Percentiles rank a stretch among this genome's conserved stretches.
These are phyloP conservation scores for Punica granatum DNA, from an alignment of 345 rosid genomes.

Conservation along the genomic window DNA sequence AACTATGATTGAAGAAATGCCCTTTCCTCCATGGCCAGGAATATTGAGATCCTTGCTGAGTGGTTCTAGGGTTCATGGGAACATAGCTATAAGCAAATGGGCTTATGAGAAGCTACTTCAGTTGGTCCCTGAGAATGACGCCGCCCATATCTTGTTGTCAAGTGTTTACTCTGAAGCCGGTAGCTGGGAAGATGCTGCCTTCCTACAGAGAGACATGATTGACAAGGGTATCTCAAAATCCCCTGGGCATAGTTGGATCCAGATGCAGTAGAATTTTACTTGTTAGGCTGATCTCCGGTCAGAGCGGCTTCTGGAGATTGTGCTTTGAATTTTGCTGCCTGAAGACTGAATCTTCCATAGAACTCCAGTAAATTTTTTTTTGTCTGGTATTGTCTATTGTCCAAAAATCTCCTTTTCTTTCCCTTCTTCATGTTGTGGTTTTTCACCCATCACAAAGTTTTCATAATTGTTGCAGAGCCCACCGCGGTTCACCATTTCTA, in stretches of 20 bases:
- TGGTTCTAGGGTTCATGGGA: constrained; percentile 34
- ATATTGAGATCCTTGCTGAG: constrained; percentile 35
- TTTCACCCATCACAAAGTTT: too few relatives aligned
- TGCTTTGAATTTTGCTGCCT: too few relatives aligned
- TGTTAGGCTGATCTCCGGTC: not conserved
- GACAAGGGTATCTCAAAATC: constrained; percentile 15
- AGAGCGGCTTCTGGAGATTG: too few relatives aligned
- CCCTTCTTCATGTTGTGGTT: too few relatives aligned
- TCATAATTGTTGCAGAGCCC: too few relatives aligned
- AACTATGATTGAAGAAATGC: constrained; percentile 27
- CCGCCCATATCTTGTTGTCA: constrained; percentile 20
- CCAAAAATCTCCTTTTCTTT: too few relatives aligned
- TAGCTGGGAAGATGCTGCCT: constrained; percentile 33
- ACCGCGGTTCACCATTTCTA: too few relatives aligned
- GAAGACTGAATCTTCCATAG: too few relatives aligned
- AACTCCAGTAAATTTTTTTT: too few relatives aligned
- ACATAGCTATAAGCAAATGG: constrained; percentile 31
- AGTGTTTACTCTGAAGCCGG: constrained; percentile 28
- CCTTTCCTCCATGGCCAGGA: constrained; percentile 29
- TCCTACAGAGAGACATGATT: constrained; percentile 11
- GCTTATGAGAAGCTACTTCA: constrained; percentile 22
- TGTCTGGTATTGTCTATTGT: too few relatives aligned
- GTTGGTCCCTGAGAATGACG: constrained; percentile 29
- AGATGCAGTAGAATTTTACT: not conserved
- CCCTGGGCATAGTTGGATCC: constrained; percentile 31